phyloP scores from a whole-genome alignment of 2,329 filamentous ascomycete genomes.

The Talaromyces sp. region DNA sequence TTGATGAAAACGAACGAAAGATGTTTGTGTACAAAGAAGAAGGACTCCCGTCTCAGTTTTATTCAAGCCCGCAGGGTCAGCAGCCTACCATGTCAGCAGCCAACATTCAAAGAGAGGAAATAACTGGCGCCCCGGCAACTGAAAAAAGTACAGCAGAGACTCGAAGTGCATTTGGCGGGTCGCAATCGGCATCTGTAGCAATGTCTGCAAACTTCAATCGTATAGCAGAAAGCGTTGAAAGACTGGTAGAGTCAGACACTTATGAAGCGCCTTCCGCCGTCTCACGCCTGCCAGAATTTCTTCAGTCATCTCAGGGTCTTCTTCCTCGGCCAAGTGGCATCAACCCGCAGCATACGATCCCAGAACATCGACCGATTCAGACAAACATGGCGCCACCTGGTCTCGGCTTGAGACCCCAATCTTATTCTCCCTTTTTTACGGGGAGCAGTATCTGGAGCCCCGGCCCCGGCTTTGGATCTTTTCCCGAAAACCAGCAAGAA shows the following conservation, averaged over 20 bases:
- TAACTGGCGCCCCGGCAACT: slow-evolving; percentile 23
- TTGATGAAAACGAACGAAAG: slow-evolving; percentile 39
- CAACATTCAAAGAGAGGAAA: slow-evolving; percentile 38
- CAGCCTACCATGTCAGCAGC: slow-evolving; percentile 35
- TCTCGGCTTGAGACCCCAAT: slow-evolving; percentile 26
- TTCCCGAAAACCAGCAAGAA: slow-evolving; percentile 8
- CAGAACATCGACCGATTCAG: slow-evolving; percentile 15
- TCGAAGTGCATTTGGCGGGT: slow-evolving; percentile 31
- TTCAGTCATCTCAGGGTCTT: slow-evolving; percentile 8
- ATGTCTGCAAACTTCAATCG: slow-evolving; percentile 38
- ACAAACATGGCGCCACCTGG: slow-evolving; percentile 30
- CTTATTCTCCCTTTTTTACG: slow-evolving; percentile 26
- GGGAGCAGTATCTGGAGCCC: slow-evolving; percentile 44
- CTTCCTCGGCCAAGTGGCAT: background rate
- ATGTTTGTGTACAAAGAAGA: slow-evolving; percentile 52
- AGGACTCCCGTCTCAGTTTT: slow-evolving; percentile 46
- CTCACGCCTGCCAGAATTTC: slow-evolving; percentile 23
- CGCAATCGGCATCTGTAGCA: slow-evolving; percentile 45
- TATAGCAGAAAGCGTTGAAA: slow-evolving; percentile 35
- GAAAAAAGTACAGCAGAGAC: slow-evolving; percentile 21
- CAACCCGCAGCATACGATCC: slow-evolving; percentile 4
- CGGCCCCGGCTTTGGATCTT: background rate
- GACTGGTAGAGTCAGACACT: slow-evolving; percentile 36
- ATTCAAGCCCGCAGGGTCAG: slow-evolving; percentile 41
- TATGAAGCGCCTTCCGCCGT: slow-evolving; percentile 27